A percentile compares a stretch with the other conserved stretches of the same genome.
Evolutionary conservation across 345 rosid species (phyloP).

Genomic region (Bruguiera sexangula): DNA sequence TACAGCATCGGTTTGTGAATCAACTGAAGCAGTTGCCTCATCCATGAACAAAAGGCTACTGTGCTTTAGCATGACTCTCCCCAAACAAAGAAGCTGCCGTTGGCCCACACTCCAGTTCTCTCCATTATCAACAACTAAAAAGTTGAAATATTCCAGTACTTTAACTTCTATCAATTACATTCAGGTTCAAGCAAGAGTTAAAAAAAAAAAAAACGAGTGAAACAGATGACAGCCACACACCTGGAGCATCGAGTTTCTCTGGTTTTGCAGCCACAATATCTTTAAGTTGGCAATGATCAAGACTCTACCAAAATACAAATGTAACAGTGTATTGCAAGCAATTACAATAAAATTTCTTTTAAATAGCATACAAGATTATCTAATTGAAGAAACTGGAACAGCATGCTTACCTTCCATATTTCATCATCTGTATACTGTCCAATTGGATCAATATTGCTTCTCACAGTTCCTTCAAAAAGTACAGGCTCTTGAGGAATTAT

Average conservation of each 20-base stretch:
- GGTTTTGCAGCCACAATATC: conserved; percentile 69
- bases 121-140: conserved; percentile 74
- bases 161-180: not conserved
- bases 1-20: conserved; percentile 84
- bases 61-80: conserved; percentile 81
- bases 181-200: not conserved
- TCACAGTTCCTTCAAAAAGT: conserved; percentile 89
- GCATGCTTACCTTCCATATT: conserved; percentile 76
- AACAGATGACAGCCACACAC: conserved; percentile 22
- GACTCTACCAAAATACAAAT: conserved; percentile 45
- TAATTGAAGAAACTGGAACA: not conserved
- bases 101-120: conserved; percentile 99
- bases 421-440: conserved; percentile 77
- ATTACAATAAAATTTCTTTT: not conserved
- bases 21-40: conserved; percentile 95
- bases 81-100: conserved; percentile 87
- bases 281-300: conserved; percentile 87
- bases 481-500: conserved; percentile 98
- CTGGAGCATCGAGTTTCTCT: conserved; percentile 75
- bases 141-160: not conserved
- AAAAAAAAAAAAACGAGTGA: not conserved
- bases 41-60: conserved; percentile 82
- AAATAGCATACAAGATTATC: not conserved
- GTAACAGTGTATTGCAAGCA: not conserved
- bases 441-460: conserved; percentile 86